phyloP scores from a whole-genome alignment of 2,329 filamentous ascomycete species.

The Cladorrhinum sp. region DNA sequence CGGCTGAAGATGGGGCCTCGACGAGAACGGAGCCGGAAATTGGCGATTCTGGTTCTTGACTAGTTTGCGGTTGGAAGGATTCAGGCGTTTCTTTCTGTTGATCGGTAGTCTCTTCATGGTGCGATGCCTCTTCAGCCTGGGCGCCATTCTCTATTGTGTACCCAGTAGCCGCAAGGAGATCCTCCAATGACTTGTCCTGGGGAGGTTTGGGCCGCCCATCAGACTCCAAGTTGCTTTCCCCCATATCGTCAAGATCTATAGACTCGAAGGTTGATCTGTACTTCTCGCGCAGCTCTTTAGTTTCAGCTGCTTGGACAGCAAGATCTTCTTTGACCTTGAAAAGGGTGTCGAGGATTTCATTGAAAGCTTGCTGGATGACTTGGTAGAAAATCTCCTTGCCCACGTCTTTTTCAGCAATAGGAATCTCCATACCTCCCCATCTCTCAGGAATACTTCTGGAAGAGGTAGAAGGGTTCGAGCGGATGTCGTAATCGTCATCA shows the following conservation, averaged over 20 bases:
- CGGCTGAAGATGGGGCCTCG: background rate
- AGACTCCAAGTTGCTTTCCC: constrained; percentile 17
- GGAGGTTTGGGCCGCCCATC: constrained; percentile 22
- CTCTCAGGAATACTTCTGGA: constrained; percentile 70
- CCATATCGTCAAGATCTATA: constrained; percentile 35
- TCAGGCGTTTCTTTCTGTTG: constrained; percentile 10
- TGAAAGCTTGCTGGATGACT: constrained; percentile 87
- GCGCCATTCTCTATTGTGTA: constrained; percentile 39
- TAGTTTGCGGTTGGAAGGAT: too few relatives aligned
- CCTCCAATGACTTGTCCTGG: constrained; percentile 35
- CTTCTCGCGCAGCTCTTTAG: constrained; percentile 58
- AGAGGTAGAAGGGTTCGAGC: constrained; percentile 70
- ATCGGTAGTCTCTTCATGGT: constrained; percentile 16
- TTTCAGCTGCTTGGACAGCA: constrained; percentile 64
- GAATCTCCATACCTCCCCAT: constrained; percentile 76
- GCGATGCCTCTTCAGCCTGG: constrained; percentile 20
- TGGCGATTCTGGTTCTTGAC: background rate
- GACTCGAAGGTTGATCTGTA: constrained; percentile 49
- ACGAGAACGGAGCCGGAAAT: constrained; percentile 8
- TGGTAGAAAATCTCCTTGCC: constrained; percentile 89
- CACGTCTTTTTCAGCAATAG: constrained; percentile 75
- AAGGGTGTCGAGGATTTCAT: constrained; percentile 82
- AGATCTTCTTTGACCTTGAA: constrained; percentile 80
- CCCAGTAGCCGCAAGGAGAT: constrained; percentile 44
- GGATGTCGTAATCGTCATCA: constrained; percentile 63